Base-by-base conservation (phyloP, 805 yeast genomes). In the Candida montana region DNA sequence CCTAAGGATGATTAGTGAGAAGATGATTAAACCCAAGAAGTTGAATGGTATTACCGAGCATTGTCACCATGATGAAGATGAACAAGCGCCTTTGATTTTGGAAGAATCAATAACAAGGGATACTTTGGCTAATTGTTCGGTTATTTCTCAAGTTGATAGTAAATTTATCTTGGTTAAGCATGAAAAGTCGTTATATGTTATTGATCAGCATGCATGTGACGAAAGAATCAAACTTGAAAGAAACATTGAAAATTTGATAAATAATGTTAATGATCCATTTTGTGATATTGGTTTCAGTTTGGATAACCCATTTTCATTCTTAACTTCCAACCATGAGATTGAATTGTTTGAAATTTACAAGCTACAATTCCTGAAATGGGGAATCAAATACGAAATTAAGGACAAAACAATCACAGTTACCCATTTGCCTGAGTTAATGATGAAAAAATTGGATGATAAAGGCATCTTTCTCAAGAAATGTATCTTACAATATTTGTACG, bases 121-220 rank as follows among this genome's bases (percentile, higher is more conserved):
- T 4, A 45, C 57, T 5, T 35, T 65, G 17, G 4, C 4, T 2
- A 35, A 51, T 3, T 58, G 59, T 35, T 45, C 51, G 7, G 68
- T 79, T 1, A 63, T 82, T 6, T 66, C 72, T 4, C 95, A 86
- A 55, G 61, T 84, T 3, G 86, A 79, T 35, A 53, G 60, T 4
- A 83, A 81, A 54, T 85, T 85, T 52, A 76, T 88, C 8, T 61
- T 87, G 5, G 57, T 74, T 2, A 64, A 58, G 19, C 31, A 55
- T 0, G 15, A 38, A 1, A 34, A 37, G 2, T n/a, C 53, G 0
- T 50, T 76, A 13, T 57, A 75, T 17, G 61, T 76, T 1, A 52
- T 83, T 5, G 96, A 88, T 55, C 96, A 87, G 53, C 96, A 88
- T 64, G 95, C 95, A 0, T 77, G 82, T 40, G 95, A 84, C 60